Evolutionary conservation across 2,329 filamentous ascomycete species (phyloP), one percentile per base, ranked within the genome.

Genomic region (Phoma sp.): DNA sequence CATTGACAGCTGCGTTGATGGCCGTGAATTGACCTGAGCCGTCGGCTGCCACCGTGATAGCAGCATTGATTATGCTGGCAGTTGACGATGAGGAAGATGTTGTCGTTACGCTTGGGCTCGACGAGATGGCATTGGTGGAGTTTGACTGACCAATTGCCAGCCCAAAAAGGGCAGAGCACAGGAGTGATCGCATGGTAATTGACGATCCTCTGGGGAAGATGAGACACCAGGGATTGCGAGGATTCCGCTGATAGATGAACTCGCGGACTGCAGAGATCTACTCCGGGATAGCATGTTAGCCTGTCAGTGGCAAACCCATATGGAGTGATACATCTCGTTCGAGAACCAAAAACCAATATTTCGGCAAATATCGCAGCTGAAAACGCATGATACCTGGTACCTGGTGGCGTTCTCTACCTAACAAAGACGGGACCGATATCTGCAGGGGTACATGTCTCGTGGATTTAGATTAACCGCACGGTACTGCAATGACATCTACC

Each of bases 11-110:
- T 13, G 75, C 69, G 44, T 72, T 74, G 60, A 82, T 79, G 9
- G 72, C 77, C 13, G 77, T 78, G 51, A 76, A 81, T 42, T 80
- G 76, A 18, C 74, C 78, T 22, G 70, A 75, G 27, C 77, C 76
- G 58, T 80, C 78, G 1, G 71, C 53, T 13, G 78, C 77, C 44
- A 81, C 79, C 1, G 78, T 79, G 29, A 81, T 71, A 7, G 69
- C 72, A 14, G 71, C 36, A 29, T 18, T 47, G 5, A 43, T 8
- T n/a, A 53, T 49, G 24, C 45, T 49, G 22, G 5, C 30, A 10
- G 50, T 48, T 3, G 30, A 59, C 6, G 45, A 24, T n/a, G 36
- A 25, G 13, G 46, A 25, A 2, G 58, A 50, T 14, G 36, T 48
- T 32, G 22, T 53, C 49, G 54, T 41, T 24, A 22, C 23, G 23